Percentiles rank a stretch among this genome's conserved stretches.
These are phyloP conservation scores for Skeletonema costatum DNA, from an alignment of 108 stramenopile species.

Conservation along the genomic window DNA sequence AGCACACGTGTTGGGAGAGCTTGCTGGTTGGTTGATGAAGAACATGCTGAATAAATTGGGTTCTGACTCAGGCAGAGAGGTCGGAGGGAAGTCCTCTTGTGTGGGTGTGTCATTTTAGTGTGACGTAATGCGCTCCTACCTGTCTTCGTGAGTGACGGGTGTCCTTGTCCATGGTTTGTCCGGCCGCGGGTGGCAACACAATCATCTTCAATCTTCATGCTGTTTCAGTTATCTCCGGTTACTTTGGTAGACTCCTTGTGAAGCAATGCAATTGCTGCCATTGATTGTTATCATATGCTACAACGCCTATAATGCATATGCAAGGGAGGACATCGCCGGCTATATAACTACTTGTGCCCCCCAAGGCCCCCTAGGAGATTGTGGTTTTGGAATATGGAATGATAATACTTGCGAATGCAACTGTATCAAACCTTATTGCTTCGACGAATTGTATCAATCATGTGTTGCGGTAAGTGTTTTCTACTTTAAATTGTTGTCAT, in stretches of 20 bases:
- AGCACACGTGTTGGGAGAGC: not conserved
- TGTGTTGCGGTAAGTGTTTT: constrained; percentile 16
- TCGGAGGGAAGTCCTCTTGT: not conserved
- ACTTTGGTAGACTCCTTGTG: too few species aligned
- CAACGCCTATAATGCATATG: not conserved
- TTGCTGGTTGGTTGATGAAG: not conserved
- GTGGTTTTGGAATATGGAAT: constrained; percentile 21
- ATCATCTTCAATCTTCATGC: too few species aligned
- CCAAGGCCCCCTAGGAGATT: not conserved
- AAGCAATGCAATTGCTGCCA: not conserved
- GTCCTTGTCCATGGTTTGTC: too few species aligned
- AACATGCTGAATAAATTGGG: not conserved
- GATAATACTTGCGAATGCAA: constrained; percentile 12
- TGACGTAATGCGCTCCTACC: too few species aligned
- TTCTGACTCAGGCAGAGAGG: too few species aligned
- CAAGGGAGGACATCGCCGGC: not conserved
- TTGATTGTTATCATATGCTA: not conserved
- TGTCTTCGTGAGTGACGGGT: too few species aligned
- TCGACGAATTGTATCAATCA: constrained; percentile 6
- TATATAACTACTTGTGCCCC: not conserved
- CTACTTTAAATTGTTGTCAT: not conserved
- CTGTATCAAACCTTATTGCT: constrained; percentile 15
- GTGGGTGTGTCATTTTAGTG: too few species aligned
- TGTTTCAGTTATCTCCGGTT: too few species aligned
- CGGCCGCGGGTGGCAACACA: too few species aligned